Evolutionary conservation across 139 green algal genomes (phyloP), one percentile per base, ranked within the genome.

Genomic region (Chlamydomonas sp.): DNA sequence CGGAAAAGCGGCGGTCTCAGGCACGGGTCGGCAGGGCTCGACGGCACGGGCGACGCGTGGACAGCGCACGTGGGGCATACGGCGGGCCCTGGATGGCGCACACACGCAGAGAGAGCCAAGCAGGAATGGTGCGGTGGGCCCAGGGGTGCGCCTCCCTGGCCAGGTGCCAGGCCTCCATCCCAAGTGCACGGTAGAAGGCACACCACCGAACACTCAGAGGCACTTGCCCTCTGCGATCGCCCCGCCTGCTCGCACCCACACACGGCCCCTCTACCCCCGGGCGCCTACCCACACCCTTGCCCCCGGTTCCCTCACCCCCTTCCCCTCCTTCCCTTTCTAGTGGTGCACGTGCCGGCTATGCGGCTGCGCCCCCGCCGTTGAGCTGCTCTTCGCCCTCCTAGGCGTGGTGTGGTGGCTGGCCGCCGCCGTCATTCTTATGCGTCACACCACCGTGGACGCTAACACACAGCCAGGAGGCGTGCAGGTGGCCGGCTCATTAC

Each of bases 291-390:
- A 62, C 78, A n/a, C 57, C 78, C 10, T 60, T 61, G 17, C 68
- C 61, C 78, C 62, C 17, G 17, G 58, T 20, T 62, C 8, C 63
- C 62, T 71, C 62, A 17, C 60, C 20, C 78, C 60, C 61, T 61
- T 49, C 63, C 31, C 49, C 63, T 10, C n/a, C 67, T 17, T 60
- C 67, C 67, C 67, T 17, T 4, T 18, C 20, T 69, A 85, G 71
- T 86, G 82, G 82, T 79, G 71, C 82, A 86, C 82, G 17, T 86
- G 82, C 71, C 82, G 79, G n/a, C 18, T 63, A 3, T 86, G 82
- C 72, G 82, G 82, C 7, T 79, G 71, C 71, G 82, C 71, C 5
- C 82, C 82, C 6, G 5, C 79, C 61, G 14, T 86, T n/a, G 82
- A 86, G 71, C 69, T 86, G 10, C 4, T 16, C 10, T 86, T 86